These are phyloP conservation scores for Panellus pusillus DNA, from an alignment of 768 basidiomycete genomes.

Conservation along the genomic window DNA sequence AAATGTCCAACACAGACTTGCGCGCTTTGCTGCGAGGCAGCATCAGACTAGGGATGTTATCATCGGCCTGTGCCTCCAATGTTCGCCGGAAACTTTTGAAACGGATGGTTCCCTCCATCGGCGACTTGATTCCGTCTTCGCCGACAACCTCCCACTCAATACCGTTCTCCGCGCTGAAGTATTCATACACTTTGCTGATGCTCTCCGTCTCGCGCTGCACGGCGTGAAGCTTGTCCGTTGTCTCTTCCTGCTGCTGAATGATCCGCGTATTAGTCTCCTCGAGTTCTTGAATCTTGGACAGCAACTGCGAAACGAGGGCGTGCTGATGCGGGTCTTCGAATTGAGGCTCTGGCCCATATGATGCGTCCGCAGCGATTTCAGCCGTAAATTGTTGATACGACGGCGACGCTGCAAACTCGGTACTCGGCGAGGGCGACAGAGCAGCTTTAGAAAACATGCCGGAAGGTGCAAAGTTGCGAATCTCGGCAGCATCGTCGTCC, in stretches of 20 bases:
- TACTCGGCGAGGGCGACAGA: slow-evolving; percentile 9
- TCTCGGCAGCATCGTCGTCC: slow-evolving; percentile 29
- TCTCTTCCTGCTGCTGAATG: slow-evolving; percentile 61
- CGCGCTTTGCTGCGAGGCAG: slow-evolving; percentile 30
- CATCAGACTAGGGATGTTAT: neutral
- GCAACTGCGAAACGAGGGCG: slow-evolving; percentile 65
- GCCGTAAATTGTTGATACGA: too few relatives aligned
- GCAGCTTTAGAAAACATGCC: slow-evolving; percentile 32
- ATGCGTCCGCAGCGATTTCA: neutral
- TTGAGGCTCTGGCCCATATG: slow-evolving; percentile 7
- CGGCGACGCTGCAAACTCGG: slow-evolving; percentile 4
- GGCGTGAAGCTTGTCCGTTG: slow-evolving; percentile 58
- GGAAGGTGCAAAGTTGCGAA: slow-evolving; percentile 64
- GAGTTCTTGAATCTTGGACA: slow-evolving; percentile 74
- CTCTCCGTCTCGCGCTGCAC: slow-evolving; percentile 73
- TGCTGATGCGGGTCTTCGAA: slow-evolving; percentile 37
- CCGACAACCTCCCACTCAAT: slow-evolving; percentile 47
- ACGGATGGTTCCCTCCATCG: slow-evolving; percentile 30
- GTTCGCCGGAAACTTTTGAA: slow-evolving; percentile 29
- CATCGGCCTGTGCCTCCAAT: slow-evolving; percentile 7
- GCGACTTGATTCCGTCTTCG: slow-evolving; percentile 24
- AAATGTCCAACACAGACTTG: slow-evolving; percentile 64
- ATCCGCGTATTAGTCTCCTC: slow-evolving; percentile 73
- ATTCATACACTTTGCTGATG: slow-evolving; percentile 71
- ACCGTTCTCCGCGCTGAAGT: slow-evolving; percentile 54